Percentiles rank a stretch among this genome's conserved stretches.
These are phyloP conservation scores for Trichocladium uniseriatum DNA, from an alignment of 495 filamentous ascomycete genomes.

Conservation along the genomic window DNA sequence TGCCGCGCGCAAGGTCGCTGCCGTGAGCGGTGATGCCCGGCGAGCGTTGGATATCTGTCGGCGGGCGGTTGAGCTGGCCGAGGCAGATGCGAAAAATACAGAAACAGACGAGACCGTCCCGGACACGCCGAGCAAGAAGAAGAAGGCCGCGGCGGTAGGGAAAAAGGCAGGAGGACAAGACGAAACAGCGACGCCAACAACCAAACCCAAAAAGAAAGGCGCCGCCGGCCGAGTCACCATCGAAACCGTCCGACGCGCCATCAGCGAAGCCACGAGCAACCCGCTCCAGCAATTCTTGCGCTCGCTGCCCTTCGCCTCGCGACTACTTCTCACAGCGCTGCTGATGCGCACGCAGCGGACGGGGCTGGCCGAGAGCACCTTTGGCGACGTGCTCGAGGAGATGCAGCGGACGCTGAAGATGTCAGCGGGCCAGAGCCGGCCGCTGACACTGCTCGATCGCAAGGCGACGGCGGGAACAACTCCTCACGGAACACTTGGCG, in stretches of 20 bases:
- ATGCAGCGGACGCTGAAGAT: slow-evolving; percentile 63
- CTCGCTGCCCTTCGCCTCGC: slow-evolving; percentile 66
- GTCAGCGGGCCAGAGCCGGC: slow-evolving; percentile 35
- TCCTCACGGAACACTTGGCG: neutral
- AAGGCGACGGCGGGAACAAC: neutral
- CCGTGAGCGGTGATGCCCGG: slow-evolving; percentile 88
- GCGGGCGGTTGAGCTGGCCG: slow-evolving; percentile 90
- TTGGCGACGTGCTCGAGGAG: slow-evolving; percentile 89
- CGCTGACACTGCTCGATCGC: slow-evolving; percentile 22
- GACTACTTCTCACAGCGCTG: slow-evolving; percentile 76
- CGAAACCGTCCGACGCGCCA: slow-evolving; percentile 83
- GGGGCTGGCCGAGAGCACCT: slow-evolving; percentile 74
- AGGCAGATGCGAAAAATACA: slow-evolving; percentile 46
- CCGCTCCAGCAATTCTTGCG: slow-evolving; percentile 84
- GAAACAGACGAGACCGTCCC: slow-evolving; percentile 13
- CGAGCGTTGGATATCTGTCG: slow-evolving; percentile 93
- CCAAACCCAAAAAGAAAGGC: slow-evolving; percentile 20
- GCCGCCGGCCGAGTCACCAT: slow-evolving; percentile 65
- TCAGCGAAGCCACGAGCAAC: slow-evolving; percentile 86
- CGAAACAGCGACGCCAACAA: slow-evolving; percentile 5
- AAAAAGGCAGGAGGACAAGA: no score
- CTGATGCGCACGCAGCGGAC: slow-evolving; percentile 69
- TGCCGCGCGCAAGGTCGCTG: slow-evolving; percentile 90
- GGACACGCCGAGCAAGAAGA: slow-evolving; percentile 32
- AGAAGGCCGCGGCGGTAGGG: slow-evolving; percentile 10